A percentile compares a stretch with the other conserved stretches of the same genome.
phyloP scores from a whole-genome alignment of 2,329 filamentous ascomycete species.

The Aaosphaeria arxii region DNA sequence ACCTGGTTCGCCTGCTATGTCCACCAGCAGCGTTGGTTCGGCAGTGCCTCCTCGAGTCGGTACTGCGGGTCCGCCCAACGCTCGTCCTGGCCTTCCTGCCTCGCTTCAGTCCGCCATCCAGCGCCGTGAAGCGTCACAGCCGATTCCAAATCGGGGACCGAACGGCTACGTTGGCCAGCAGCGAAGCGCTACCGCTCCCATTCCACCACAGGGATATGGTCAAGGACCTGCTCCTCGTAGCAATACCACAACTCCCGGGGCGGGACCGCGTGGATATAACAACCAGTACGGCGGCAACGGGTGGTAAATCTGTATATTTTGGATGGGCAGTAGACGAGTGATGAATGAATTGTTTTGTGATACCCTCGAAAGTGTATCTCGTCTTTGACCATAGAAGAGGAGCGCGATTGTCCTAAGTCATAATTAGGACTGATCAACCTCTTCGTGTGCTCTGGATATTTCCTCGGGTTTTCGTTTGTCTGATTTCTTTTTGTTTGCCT shows the following conservation, averaged over 20 bases:
- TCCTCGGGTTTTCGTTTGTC: conserved; percentile 1
- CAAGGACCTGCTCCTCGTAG: conserved; percentile 15
- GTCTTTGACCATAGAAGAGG: not conserved
- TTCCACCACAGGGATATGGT: conserved; percentile 26
- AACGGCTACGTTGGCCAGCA: conserved; percentile 23
- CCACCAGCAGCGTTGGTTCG: conserved; percentile 6
- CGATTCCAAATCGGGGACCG: conserved; percentile 25
- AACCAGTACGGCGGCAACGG: conserved; percentile 3
- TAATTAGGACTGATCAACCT: not conserved
- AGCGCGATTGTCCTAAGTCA: not conserved
- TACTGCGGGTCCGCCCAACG: conserved; percentile 25
- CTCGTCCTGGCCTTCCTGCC: conserved; percentile 28
- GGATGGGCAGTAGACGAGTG: not conserved
- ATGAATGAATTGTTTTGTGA: not conserved
- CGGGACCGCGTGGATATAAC: conserved; percentile 16
- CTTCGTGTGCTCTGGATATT: not conserved
- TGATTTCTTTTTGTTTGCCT: no score
- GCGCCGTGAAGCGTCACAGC: conserved; percentile 32
- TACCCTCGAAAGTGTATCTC: not conserved
- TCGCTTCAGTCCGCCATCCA: conserved; percentile 35
- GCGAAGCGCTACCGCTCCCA: conserved; percentile 33
- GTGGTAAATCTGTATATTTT: not conserved
- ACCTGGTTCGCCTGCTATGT: conserved; percentile 25
- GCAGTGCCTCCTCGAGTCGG: conserved; percentile 19
- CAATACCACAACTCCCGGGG: conserved; percentile 12